Evolutionary conservation across 2,329 filamentous ascomycete species (phyloP), one percentile per base, ranked within the genome.

Genomic region (Chrysoporthe cubensis): DNA sequence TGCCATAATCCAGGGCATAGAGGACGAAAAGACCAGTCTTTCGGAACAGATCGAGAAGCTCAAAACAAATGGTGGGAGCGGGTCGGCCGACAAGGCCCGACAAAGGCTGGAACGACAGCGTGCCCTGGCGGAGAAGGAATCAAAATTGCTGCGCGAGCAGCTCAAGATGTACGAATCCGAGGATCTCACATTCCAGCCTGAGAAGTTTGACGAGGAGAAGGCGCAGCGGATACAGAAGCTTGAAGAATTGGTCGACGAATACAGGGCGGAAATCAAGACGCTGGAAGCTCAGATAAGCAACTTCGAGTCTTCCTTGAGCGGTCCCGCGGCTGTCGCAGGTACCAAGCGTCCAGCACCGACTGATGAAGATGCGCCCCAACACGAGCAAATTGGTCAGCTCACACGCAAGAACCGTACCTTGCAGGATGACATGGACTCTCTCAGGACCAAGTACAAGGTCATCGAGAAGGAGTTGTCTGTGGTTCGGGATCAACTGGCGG

Each of bases 141-240:
- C 96, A 0, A 94, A 97, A 72, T 97, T 97, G 76, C 85, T 99
- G 7, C 91, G 96, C 32, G 95, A 93, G 0, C 96, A 99, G 78
- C 85, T 98, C 65, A 94, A 94, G 79, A 91, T 92, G 0, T 91
- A 96, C 69, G 93, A 98, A 74, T 87, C 88, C 0, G 96, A 99
- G 78, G 94, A 98, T 74, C 88, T 89, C 64, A 94, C 94, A 0
- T 91, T 97, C 80, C 89, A 95, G 66, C 88, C 92, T 0, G 92
- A 93, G 44, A 89, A 87, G 56, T 90, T 91, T 65, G 93, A 99
- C 74, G 87, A 91, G 72, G 85, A 88, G 26, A 95, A 94, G 71
- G 82, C 85, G 0, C 85, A 90, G 70, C 90, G 93, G 32, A 90
- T 97, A 21, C 86, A 90, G 62, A 89, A 96, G 70, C 87, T 99